These are phyloP conservation scores for Torulaspora quercuum DNA, from an alignment of 805 yeast species.

Conservation along the genomic window DNA sequence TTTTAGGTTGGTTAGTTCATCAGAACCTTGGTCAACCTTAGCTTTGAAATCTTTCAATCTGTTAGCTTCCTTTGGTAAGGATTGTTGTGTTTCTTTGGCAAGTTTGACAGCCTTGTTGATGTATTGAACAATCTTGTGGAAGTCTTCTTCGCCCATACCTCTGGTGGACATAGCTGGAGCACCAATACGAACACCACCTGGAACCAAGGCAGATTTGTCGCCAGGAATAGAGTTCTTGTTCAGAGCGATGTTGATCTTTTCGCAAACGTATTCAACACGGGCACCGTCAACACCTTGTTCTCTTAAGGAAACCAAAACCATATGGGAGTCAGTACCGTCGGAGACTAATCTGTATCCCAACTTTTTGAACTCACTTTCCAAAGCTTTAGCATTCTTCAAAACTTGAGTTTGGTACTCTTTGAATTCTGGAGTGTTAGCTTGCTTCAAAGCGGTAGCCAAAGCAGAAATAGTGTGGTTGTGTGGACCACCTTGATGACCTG, in stretches of 20 bases:
- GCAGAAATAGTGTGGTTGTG: slow-evolving; percentile 99
- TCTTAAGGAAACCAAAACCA: slow-evolving; percentile 86
- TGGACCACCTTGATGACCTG: slow-evolving; percentile 99
- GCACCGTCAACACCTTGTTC: slow-evolving; percentile 94
- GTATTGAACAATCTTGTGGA: slow-evolving; percentile 71
- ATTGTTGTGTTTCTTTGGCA: slow-evolving; percentile 71
- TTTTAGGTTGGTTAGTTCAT: slow-evolving; percentile 63
- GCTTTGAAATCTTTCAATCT: slow-evolving; percentile 94
- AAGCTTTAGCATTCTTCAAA: slow-evolving; percentile 77
- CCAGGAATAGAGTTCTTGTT: slow-evolving; percentile 98
- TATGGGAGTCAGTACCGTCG: slow-evolving; percentile 95
- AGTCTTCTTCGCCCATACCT: slow-evolving; percentile 88
- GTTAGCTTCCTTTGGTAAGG: slow-evolving; percentile 88
- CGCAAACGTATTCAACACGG: slow-evolving; percentile 92
- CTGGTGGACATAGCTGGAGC: slow-evolving; percentile 99
- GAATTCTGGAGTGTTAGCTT: slow-evolving; percentile 87
- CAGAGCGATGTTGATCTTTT: slow-evolving; percentile 88
- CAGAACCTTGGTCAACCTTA: slow-evolving; percentile 66
- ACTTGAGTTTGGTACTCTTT: slow-evolving; percentile 87
- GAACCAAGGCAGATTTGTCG: slow-evolving; percentile 92
- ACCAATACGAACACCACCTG: slow-evolving; percentile 96
- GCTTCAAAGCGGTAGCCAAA: slow-evolving; percentile 92
- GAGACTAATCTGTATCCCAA: slow-evolving; percentile 82
- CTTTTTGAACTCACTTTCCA: slow-evolving; percentile 69
- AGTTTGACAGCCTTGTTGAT: slow-evolving; percentile 74